phyloP scores from a whole-genome alignment of 306 rosid genomes.

The Alnus rubra region DNA sequence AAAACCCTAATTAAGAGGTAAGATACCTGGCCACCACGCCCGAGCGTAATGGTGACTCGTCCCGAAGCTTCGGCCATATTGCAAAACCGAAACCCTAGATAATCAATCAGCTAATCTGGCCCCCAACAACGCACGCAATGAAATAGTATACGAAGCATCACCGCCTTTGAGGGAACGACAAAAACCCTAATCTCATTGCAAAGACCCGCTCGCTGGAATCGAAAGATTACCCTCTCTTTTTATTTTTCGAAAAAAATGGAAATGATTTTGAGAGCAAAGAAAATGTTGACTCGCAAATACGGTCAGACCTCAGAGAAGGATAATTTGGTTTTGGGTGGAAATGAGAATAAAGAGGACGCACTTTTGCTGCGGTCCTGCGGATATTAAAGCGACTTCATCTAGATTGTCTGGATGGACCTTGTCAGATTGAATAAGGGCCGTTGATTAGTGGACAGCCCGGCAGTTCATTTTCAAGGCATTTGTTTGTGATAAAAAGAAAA shows the following conservation, averaged over 20 bases:
- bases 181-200: conserved; percentile 33
- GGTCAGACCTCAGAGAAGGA: not conserved
- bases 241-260: not conserved
- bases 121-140: conserved; percentile 1
- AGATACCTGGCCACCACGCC: conserved; percentile 82
- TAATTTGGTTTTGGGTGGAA: conserved; percentile 4
- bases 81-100: conserved; percentile 53
- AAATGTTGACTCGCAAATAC: not conserved
- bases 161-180: conserved; percentile 8
- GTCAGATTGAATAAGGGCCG: conserved; percentile 31
- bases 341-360: not conserved
- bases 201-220: conserved; percentile 4
- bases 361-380: not conserved
- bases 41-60: conserved; percentile 88
- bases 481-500: not conserved
- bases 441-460: conserved; percentile 3
- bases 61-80: conserved; percentile 66
- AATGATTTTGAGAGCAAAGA: not conserved
- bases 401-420: not conserved
- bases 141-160: conserved; percentile 23
- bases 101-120: conserved; percentile 29
- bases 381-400: not conserved
- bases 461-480: not conserved
- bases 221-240: not conserved
- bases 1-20: not conserved